Evolutionary conservation across 371 early-diverging fungal species (phyloP).

Genomic region (Amoeboaphelidium protococcarum): DNA sequence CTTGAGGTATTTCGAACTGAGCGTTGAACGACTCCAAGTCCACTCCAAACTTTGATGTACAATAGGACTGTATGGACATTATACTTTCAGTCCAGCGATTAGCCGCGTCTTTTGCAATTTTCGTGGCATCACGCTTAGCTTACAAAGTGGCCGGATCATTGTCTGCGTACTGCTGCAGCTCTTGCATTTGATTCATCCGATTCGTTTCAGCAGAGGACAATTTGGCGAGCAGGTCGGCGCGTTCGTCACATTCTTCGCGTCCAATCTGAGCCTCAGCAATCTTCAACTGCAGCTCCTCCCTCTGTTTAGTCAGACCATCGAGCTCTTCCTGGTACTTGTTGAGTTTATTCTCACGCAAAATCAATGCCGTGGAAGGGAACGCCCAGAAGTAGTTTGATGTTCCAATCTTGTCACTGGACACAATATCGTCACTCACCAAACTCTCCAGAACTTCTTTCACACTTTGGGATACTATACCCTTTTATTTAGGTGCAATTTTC

Average conservation of each 20-base stretch:
- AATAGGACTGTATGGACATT: constrained; percentile 56
- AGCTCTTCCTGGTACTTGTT: constrained; percentile 13
- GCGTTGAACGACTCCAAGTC: constrained; percentile 33
- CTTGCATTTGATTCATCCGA: constrained; percentile 11
- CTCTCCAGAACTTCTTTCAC: constrained; percentile 72
- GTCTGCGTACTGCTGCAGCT: constrained; percentile 35
- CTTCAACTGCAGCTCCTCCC: constrained; percentile 4
- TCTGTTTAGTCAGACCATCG: constrained; percentile 16
- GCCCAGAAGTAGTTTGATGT: constrained; percentile 77
- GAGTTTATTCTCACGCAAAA: constrained; percentile 4
- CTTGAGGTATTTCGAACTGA: constrained; percentile 46
- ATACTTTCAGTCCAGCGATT: constrained; percentile 36
- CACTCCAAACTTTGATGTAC: constrained; percentile 43
- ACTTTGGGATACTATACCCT: constrained; percentile 58
- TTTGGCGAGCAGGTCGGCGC: constrained; percentile 17
- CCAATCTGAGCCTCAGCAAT: constrained; percentile 11
- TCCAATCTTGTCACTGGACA: constrained; percentile 73
- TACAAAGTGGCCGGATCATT: constrained; percentile 43
- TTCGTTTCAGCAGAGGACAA: constrained; percentile 16
- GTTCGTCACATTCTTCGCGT: constrained; percentile 14
- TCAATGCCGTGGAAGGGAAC: constrained; percentile 40
- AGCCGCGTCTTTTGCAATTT: background rate
- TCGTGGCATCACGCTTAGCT: constrained; percentile 22
- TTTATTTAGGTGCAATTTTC: constrained; percentile 51
- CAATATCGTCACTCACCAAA: constrained; percentile 67